Base-by-base conservation (phyloP, 768 basidiomycete species). In the Daedaleopsis nitida region DNA sequence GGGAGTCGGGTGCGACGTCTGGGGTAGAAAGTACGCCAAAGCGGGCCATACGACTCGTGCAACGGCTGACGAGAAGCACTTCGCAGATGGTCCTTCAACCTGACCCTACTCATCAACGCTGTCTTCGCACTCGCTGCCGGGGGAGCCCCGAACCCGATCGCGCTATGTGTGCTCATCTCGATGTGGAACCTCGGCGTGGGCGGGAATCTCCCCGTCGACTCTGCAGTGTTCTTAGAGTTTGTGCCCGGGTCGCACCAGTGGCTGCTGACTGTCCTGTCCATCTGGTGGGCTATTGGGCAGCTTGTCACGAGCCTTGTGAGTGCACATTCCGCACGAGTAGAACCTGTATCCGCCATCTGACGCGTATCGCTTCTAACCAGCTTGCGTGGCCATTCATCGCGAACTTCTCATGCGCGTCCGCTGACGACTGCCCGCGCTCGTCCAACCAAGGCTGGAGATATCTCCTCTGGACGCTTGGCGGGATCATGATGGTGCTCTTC, bases 261-360 rank as follows among this genome's bases (percentile, higher is more conserved):
- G 67, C 77, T 92, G 7, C 77, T 92, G 23, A 91, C 89, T 0
- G 75, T 91, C 10, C 78, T 92, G 23, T 89, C 89, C 0, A 83
- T 91, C 47, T 92, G 87, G 86, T 92, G 91, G 91, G 86, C 87
- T 7, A 76, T 92, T 27, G 89, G 89, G 2, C 91, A 91, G 70
- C 79, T 91, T 0, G 68, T 88, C 47, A 86, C 82, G 14, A 81
- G 79, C 64, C 65, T 82, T 57, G 80, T 81, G 44, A n/a, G 73
- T 60, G 17, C 11, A 5, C 10, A 42, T 17, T 10, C 39, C 39
- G 17, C 39, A 5, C 3, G 39, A 42, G 24, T 48, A 24, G 50
- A 19, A 37, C 35, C 19, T 9, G 6, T 16, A 27, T 13, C 19
- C 34, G 0, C 5, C 12, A 12, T 44, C 10, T 6, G 0, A 47